Conservation (phyloP, 257 asterid species). For the Solanum appendiculatum region DNA sequence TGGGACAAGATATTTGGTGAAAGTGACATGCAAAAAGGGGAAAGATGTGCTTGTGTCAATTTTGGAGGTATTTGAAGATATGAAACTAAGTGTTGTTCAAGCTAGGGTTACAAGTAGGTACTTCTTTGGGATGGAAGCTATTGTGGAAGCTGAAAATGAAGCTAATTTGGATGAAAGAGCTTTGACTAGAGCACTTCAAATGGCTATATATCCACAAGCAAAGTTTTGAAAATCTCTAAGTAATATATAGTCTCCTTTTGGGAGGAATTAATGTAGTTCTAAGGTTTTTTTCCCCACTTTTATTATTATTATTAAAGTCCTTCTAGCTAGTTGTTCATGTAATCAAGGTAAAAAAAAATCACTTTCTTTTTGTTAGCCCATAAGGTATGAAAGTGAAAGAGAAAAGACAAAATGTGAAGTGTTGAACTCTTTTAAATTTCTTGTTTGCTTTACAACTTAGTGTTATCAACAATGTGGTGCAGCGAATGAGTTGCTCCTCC, state of each 20-base stretch:
- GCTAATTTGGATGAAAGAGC: slow-evolving; percentile 14
- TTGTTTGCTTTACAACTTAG: background rate
- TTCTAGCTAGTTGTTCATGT: background rate
- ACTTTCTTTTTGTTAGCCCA: background rate
- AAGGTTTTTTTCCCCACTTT: background rate
- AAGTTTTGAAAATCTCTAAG: background rate
- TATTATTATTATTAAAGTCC: background rate
- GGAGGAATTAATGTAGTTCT: background rate
- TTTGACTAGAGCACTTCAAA: slow-evolving; percentile 30
- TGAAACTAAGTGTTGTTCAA: slow-evolving; percentile 36
- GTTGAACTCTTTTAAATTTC: background rate
- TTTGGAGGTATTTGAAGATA: slow-evolving; percentile 46
- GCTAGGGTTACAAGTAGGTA: slow-evolving; percentile 36
- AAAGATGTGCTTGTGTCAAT: slow-evolving; percentile 40
- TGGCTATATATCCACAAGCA: slow-evolving; percentile 28
- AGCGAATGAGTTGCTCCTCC: background rate
- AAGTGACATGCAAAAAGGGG: slow-evolving; percentile 51
- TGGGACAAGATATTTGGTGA: slow-evolving; percentile 31
- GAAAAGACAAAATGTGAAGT: background rate
- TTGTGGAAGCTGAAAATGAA: slow-evolving; percentile 29
- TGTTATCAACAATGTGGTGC: background rate
- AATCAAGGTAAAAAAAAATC: background rate
- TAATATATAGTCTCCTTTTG: background rate
- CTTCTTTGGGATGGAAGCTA: slow-evolving; percentile 61
- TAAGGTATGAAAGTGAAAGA: background rate